phyloP scores from a whole-genome alignment of 768 basidiomycete species.

The Saitozyma podzolica region DNA sequence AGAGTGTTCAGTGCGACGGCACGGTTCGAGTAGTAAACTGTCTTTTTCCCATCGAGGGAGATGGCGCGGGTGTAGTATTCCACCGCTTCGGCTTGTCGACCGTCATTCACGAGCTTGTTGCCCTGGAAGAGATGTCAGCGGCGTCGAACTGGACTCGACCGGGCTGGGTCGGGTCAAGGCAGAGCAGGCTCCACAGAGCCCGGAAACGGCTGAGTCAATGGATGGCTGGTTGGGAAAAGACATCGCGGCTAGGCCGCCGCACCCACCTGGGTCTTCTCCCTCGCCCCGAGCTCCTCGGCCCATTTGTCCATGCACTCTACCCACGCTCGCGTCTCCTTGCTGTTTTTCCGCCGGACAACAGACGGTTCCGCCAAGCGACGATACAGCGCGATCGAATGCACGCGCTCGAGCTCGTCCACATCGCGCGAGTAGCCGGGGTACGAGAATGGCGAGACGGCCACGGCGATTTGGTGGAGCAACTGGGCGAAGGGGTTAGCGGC shows the following conservation, averaged over 20 bases:
- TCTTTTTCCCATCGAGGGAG: slow-evolving; percentile 51
- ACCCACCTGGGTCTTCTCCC: slow-evolving; percentile 49
- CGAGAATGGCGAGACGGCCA: slow-evolving; percentile 47
- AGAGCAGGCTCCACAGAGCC: not conserved
- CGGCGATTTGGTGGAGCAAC: slow-evolving; percentile 48
- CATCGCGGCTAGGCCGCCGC: too few species aligned
- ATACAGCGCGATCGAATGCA: slow-evolving; percentile 51
- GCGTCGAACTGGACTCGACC: not conserved
- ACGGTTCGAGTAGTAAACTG: slow-evolving; percentile 51
- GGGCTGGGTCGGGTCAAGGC: not conserved
- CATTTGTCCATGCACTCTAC: slow-evolving; percentile 51
- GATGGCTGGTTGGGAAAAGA: too few species aligned
- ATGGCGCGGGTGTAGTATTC: slow-evolving; percentile 51
- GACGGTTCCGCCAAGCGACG: slow-evolving; percentile 46
- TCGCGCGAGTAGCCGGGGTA: slow-evolving; percentile 48
- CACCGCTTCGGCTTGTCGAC: slow-evolving; percentile 39
- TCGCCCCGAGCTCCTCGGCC: slow-evolving; percentile 50
- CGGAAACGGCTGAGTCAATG: too few species aligned
- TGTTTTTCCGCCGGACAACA: slow-evolving; percentile 23
- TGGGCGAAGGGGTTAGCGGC: slow-evolving; percentile 7
- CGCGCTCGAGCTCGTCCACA: slow-evolving; percentile 43
- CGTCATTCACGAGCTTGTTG: slow-evolving; percentile 41
- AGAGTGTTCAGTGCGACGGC: slow-evolving; percentile 51
- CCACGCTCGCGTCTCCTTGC: slow-evolving; percentile 41
- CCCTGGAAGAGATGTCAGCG: slow-evolving; percentile 21